Evolutionary conservation across 805 yeast genomes (phyloP), one percentile per base, ranked within the genome.

Genomic region (Schwanniomyces occidentalis): DNA sequence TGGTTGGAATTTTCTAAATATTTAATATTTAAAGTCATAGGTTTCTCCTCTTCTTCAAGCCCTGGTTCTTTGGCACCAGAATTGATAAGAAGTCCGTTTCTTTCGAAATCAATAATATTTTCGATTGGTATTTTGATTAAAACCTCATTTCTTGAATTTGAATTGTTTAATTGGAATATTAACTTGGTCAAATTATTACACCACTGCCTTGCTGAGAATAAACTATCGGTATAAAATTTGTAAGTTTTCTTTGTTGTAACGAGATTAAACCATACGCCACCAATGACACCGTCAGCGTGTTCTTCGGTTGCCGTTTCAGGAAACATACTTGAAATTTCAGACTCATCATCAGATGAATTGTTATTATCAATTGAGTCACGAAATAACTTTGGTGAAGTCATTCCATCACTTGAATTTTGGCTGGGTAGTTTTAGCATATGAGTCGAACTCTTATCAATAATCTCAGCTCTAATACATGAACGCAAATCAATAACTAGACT

Each of bases 181-280:
- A 82, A 82, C 49, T 85, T 87, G 44, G 84, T 85, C 27, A 91
- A 58, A 7, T 73, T 63, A 34, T 81, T 79, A 29, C 77, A 81
- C 98, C 98, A 91, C 12, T 81, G 75, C 39, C 85, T 71, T 0
- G 97, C 97, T 5, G 82, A 64, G 41, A 71, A 78, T 10, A 75
- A 60, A 16, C 83, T 79, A 50, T 90, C 96, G 2, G 95, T 85
- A 42, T 75, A 73, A 46, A 90, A 84, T 25, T 72, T 69, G 55
- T 81, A 81, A 0, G 76, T 70, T 43, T 77, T 74, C 19, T 71
- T 66, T 26, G 72, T 78, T 2, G 88, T 80, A 2, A 71, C 56
- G 16, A 91, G 61, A 27, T 72, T 69, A 49, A 90, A 77, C 73
- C 82, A 77, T 4, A 57, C 62, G 1, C 67, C 69, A 2, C 56